Evolutionary conservation across 306 rosid genomes (phyloP), one percentile per base, ranked within the genome.

Genomic region (Medicago arabica): DNA sequence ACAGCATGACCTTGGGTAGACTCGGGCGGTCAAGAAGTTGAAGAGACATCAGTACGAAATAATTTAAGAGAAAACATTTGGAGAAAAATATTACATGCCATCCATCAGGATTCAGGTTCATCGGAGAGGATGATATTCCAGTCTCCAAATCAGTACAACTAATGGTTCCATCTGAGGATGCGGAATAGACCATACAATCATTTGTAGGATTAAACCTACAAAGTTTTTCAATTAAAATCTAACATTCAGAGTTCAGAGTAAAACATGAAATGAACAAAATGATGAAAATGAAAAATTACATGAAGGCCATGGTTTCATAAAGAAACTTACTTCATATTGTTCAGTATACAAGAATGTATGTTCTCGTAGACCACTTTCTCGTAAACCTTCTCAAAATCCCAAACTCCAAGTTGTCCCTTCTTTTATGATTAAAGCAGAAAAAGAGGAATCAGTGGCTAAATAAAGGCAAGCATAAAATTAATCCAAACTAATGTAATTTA

Each of bases 321-420:
- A 74, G 71, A 38, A 77, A 84, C 86, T 76, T 77, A 94, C 98
- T 86, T 90, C 96, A 94, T 94, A 64, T 90, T 94, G 80, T 90
- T 94, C 53, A 90, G 80, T 50, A 91, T 74, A 77, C 97, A 88
- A 9, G 97, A 94, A 80, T 94, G 98, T 71, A 91, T 86, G 75
- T 87, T 78, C 68, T 91, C 93, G 79, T 91, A 94, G 54, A 91
- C 98, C 46, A 87, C 81, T 81, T 85, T 91, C 85, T 94, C 98
- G n/a, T 91, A 72, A 31, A 94, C 94, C 75, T 84, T 91, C 58
- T 13, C 86, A 63, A 85, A 94, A 82, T 94, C 96, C 98, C 98
- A 94, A 41, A 94, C 90, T 85, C 98, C 98, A 86, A 94, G 84
- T 86, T 94, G 98, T 72, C 98, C 98, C 91, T 90, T 94, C 98